Evolutionary conservation across 2,329 filamentous ascomycete genomes (phyloP).

Genomic region (Harringtonia aguacate): DNA sequence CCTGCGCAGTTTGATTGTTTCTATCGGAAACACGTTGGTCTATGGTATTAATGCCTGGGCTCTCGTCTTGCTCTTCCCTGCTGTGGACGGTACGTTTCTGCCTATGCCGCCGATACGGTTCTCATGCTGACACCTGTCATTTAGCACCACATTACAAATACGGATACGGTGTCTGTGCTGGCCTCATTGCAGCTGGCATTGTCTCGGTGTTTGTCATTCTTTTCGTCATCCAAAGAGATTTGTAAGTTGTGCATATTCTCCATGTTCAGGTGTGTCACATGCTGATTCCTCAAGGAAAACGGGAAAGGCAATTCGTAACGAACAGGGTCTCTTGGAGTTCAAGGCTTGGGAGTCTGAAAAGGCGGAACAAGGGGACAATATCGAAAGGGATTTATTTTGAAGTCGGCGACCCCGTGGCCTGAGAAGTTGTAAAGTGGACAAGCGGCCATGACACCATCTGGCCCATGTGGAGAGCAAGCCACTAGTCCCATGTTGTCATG

Average conservation of each 20-base stretch:
- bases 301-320: not conserved
- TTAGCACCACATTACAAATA: not conserved
- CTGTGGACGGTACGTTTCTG: not conserved
- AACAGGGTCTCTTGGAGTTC: not conserved
- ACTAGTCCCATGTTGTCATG: too few relatives aligned
- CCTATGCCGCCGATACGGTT: not conserved
- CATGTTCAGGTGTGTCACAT: too few relatives aligned
- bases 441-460: not conserved
- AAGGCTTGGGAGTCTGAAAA: not conserved
- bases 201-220: not conserved
- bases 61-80: not conserved
- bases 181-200: not conserved
- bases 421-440: too few relatives aligned
- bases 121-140: not conserved
- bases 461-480: not conserved
- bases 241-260: not conserved
- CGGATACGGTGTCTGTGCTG: not conserved
- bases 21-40: not conserved
- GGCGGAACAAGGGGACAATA: too few relatives aligned
- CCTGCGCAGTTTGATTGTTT: not conserved
- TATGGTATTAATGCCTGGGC: conserved; percentile 1
- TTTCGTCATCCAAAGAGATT: not conserved
- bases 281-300: not conserved
- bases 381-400: too few relatives aligned
- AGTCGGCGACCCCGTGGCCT: too few relatives aligned